Evolutionary conservation across 441 rosid genomes (phyloP), one percentile per base, ranked within the genome.

Genomic region (Flueggea neowawraea): DNA sequence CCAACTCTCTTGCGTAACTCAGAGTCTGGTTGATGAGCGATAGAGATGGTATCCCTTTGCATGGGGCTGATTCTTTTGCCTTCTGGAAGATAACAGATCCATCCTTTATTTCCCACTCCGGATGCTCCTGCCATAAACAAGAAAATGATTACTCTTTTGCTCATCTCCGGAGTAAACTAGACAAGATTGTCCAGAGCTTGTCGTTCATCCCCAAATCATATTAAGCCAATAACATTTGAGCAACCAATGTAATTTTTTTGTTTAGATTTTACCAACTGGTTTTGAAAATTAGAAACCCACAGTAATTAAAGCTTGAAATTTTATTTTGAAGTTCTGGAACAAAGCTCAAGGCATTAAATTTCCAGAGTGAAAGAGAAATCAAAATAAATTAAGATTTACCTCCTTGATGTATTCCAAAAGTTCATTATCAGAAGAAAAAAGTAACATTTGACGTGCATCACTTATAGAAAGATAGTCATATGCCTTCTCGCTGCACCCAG

Each of bases 401-500:
- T 87, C 94, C 60, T 84, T 72, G 58, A 86, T 79, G 65, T 91
- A 95, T 67, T 83, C 71, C 65, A 80, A 58, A 60, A 91, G 87
- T 61, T 95, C 96, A 48, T 76, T 63, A 72, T 91, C 97, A 16
- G 90, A 82, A 44, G 92, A 64, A 84, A 78, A 95, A 43, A 95
- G 80, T 65, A 95, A 71, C 87, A 89, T 95, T 74, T 84, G 81
- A 6, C 74, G 66, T 41, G 99, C 96, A 80, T 95, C 86, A 12
- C 49, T 73, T 15, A 87, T 44, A 16, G 96, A 87, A 69, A 95
- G 85, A 74, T 73, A 84, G 75, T 91, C 96, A 61, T 89, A 91
- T 51, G 99, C 99, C 82, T 89, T 95, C 87, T 95, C 99, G 55
- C 95, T 95, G 83, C 99, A 95, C 68, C 99, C 97, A 61, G 96